Evolutionary conservation across 345 rosid species (phyloP).

Genomic region (Brassica incana): DNA sequence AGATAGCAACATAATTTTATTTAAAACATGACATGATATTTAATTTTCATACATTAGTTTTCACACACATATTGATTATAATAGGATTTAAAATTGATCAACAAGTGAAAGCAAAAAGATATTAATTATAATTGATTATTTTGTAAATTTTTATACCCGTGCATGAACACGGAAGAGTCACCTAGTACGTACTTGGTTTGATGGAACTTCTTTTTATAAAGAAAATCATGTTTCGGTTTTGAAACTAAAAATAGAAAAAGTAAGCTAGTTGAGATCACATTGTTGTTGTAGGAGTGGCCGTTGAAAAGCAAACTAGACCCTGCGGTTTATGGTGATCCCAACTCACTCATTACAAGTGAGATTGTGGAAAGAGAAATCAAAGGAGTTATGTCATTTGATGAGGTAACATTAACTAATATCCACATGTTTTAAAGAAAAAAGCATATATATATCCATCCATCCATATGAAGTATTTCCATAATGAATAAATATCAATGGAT

Average conservation of each 20-base stretch:
- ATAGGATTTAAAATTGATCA: too few species aligned
- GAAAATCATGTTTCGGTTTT: neutral
- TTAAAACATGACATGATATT: neutral
- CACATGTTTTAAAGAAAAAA: neutral
- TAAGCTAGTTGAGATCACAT: neutral
- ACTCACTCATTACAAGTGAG: slow-evolving; percentile 65
- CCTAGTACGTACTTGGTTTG: neutral
- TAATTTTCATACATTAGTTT: neutral
- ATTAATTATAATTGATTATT: too few species aligned
- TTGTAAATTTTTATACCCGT: too few species aligned
- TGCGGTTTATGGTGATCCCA: slow-evolving; percentile 55
- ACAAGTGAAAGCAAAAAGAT: too few species aligned
- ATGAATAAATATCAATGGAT: neutral
- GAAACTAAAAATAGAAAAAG: neutral
- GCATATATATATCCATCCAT: neutral
- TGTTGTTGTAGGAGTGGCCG: slow-evolving; percentile 71
- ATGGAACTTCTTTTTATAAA: too few species aligned
- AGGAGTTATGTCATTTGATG: slow-evolving; percentile 52
- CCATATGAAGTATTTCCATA: neutral
- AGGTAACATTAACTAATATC: slow-evolving; percentile 44
- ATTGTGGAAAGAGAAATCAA: slow-evolving; percentile 51
- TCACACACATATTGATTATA: too few species aligned
- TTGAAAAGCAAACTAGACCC: slow-evolving; percentile 69
- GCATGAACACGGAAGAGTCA: too few species aligned
- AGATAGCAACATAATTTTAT: too few species aligned